A percentile compares a stretch with the other conserved stretches of the same genome.
Conservation (phyloP, 306 rosid genomes). For the Begonia fuchsioides region DNA sequence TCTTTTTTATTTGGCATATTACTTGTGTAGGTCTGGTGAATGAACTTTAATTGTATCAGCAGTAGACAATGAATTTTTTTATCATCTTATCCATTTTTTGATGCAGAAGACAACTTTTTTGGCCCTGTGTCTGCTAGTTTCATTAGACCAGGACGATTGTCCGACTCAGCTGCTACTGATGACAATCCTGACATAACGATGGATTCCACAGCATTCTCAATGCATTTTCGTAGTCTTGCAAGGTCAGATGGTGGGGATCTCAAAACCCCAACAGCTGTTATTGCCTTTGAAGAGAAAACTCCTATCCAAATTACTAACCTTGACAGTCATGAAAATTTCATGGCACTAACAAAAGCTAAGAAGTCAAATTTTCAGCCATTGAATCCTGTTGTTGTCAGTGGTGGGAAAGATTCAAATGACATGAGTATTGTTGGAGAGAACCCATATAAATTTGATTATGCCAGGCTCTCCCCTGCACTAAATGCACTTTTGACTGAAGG, state of each 20-base stretch:
- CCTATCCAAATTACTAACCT: conserved; percentile 20
- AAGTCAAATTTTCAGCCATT: conserved; percentile 17
- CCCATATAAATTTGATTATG: conserved; percentile 31
- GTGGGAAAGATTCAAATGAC: conserved; percentile 47
- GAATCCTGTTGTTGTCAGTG: conserved; percentile 17
- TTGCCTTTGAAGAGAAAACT: conserved; percentile 34
- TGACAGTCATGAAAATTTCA: conserved; percentile 35
- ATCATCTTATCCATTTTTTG: conserved; percentile 1
- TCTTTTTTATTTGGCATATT: no score
- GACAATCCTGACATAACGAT: conserved; percentile 53
- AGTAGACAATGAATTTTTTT: background rate
- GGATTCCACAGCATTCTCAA: conserved; percentile 83
- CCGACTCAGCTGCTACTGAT: conserved; percentile 55
- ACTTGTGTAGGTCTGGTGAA: background rate
- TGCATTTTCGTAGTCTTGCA: conserved; percentile 86
- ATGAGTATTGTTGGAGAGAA: conserved; percentile 66
- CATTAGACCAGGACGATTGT: conserved; percentile 56
- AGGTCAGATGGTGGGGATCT: conserved; percentile 59
- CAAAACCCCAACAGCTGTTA: conserved; percentile 52
- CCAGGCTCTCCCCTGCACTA: conserved; percentile 38
- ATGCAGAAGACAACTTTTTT: conserved; percentile 52
- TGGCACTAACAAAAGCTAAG: conserved; percentile 47
- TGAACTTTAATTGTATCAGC: background rate
- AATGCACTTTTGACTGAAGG: conserved; percentile 50
- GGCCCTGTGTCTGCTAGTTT: conserved; percentile 78